phyloP scores from a whole-genome alignment of 2,329 filamentous ascomycete species.

The Coniochaeta prunicola region DNA sequence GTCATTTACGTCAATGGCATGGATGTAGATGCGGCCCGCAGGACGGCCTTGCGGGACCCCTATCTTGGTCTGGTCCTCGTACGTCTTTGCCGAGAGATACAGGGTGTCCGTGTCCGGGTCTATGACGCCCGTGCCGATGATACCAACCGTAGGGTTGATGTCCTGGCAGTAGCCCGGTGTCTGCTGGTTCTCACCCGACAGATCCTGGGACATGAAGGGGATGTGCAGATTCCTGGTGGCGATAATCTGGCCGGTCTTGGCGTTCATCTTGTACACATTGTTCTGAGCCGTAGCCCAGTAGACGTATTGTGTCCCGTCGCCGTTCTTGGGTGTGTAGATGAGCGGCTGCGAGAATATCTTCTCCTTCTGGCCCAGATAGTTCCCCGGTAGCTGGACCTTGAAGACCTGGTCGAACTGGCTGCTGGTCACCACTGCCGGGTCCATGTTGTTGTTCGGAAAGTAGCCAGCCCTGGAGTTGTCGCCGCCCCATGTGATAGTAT shows the following conservation, averaged over 20 bases:
- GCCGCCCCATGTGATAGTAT: slow-evolving; percentile 54
- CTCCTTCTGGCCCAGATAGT: slow-evolving; percentile 40
- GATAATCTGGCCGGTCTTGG: slow-evolving; percentile 35
- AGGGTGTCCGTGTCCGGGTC: slow-evolving; percentile 40
- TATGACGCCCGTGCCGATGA: slow-evolving; percentile 44
- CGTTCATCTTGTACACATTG: slow-evolving; percentile 40
- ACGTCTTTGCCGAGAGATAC: slow-evolving; percentile 43
- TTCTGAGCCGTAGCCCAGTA: slow-evolving; percentile 44
- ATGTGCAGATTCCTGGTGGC: slow-evolving; percentile 27
- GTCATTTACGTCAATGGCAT: slow-evolving; percentile 37
- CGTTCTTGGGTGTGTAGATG: slow-evolving; percentile 33
- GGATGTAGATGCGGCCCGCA: slow-evolving; percentile 35
- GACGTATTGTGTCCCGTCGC: slow-evolving; percentile 31
- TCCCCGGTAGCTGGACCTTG: slow-evolving; percentile 42
- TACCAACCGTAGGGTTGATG: slow-evolving; percentile 32
- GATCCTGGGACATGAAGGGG: slow-evolving; percentile 33
- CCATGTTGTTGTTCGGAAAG: slow-evolving; percentile 50
- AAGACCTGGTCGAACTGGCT: slow-evolving; percentile 49
- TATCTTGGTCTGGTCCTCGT: slow-evolving; percentile 25
- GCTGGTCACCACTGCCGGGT: slow-evolving; percentile 50
- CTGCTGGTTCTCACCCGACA: slow-evolving; percentile 21
- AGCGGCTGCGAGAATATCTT: slow-evolving; percentile 45
- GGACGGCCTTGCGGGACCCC: slow-evolving; percentile 28
- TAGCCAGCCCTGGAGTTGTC: slow-evolving; percentile 48
- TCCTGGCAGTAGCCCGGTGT: slow-evolving; percentile 27